phyloP scores from a whole-genome alignment of 495 filamentous ascomycete genomes.

The Podospora sp. region DNA sequence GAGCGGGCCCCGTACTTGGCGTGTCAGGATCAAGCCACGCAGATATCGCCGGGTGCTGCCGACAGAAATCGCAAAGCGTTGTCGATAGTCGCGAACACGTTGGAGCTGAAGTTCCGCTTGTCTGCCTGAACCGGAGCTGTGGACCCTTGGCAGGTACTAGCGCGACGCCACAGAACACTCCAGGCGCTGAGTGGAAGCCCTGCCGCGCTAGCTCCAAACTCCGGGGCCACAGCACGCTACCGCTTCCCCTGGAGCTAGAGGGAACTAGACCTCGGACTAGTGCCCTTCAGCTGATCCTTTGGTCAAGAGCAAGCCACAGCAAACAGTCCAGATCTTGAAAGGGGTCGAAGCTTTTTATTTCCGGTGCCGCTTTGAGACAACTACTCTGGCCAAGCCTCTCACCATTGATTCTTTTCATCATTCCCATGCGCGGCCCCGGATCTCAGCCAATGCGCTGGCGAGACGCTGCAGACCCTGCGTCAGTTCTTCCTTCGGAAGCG shows the following conservation, averaged over 20 bases:
- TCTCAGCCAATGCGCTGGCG: not conserved
- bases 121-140: not conserved
- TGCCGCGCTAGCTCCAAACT: too few species aligned
- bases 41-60: not conserved
- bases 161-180: not conserved
- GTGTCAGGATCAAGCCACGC: too few species aligned
- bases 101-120: not conserved
- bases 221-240: too few species aligned
- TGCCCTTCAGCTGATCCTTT: not conserved
- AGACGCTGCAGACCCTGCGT: slow-evolving; percentile 37
- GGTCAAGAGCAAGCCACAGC: not conserved
- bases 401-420: not conserved
- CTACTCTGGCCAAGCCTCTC: not conserved
- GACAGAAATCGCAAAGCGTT: not conserved
- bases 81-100: not conserved
- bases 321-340: not conserved
- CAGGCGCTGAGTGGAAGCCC: too few species aligned
- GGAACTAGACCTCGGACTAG: not conserved
- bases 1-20: too few species aligned
- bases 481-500: slow-evolving; percentile 38
- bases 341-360: not conserved
- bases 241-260: not conserved
- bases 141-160: not conserved
- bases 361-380: not conserved
- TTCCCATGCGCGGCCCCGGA: not conserved